Conservation (phyloP, 2,329 filamentous ascomycete genomes). For the Penicillium sp. region DNA sequence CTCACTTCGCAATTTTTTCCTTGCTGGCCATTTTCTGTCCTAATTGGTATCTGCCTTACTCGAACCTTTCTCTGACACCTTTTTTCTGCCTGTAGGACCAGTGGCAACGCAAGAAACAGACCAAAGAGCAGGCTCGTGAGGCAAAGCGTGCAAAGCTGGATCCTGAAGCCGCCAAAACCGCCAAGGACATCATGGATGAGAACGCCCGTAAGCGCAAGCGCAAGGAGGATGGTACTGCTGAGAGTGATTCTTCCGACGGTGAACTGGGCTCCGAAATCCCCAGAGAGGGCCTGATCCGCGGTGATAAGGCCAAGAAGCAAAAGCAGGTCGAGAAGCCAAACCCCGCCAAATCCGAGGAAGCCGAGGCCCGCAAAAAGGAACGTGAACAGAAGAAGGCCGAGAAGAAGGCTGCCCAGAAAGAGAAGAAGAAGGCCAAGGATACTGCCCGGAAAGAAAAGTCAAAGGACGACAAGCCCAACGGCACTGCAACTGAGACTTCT, state of each 20-base stretch:
- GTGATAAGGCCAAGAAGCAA: conserved; percentile 53
- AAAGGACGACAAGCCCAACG: background rate
- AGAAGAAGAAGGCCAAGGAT: conserved; percentile 49
- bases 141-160: conserved; percentile 88
- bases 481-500: background rate
- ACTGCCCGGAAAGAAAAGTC: conserved; percentile 18
- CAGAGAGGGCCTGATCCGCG: conserved; percentile 61
- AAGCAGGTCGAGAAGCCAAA: conserved; percentile 46
- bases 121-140: conserved; percentile 79
- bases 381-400: conserved; percentile 42
- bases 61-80: conserved; percentile 11
- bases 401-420: conserved; percentile 54
- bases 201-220: conserved; percentile 77
- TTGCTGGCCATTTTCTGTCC: conserved; percentile 8
- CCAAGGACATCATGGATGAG: conserved; percentile 91
- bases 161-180: conserved; percentile 84
- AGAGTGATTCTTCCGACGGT: conserved; percentile 47
- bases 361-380: conserved; percentile 37
- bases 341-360: conserved; percentile 31
- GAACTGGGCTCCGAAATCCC: conserved; percentile 53
- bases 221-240: conserved; percentile 56
- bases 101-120: conserved; percentile 95
- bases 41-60: conserved; percentile 7
- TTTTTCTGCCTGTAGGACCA: conserved; percentile 64
- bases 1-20: conserved; percentile 9